Evolutionary conservation across 176 grass and related monocot genomes (phyloP).

Genomic region (Triticum monococcum): DNA sequence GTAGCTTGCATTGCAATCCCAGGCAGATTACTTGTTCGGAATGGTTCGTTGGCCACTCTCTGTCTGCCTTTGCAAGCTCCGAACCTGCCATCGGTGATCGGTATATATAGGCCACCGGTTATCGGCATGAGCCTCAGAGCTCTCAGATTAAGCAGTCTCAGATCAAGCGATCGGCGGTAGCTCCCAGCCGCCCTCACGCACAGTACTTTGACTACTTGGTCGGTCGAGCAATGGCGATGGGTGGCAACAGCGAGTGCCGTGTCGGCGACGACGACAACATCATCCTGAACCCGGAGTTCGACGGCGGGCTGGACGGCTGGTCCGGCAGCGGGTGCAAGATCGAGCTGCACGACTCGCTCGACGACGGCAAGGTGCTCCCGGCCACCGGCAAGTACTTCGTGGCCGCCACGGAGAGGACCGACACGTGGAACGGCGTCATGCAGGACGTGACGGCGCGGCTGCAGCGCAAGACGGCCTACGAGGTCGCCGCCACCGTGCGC

Average conservation of each 20-base stretch:
- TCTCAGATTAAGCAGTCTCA: slow-evolving; percentile 23
- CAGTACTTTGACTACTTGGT: too few species aligned
- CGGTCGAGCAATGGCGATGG: slow-evolving; percentile 21
- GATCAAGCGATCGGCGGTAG: neutral
- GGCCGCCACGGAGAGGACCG: slow-evolving; percentile 61
- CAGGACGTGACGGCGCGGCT: slow-evolving; percentile 75
- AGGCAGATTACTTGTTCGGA: slow-evolving; percentile 31
- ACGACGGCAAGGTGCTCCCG: slow-evolving; percentile 65
- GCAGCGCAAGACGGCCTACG: slow-evolving; percentile 72
- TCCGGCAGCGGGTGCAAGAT: slow-evolving; percentile 81
- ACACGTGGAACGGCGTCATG: slow-evolving; percentile 74
- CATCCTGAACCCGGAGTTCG: slow-evolving; percentile 88
- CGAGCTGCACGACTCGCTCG: slow-evolving; percentile 67
- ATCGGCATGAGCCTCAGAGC: slow-evolving; percentile 15
- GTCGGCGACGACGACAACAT: slow-evolving; percentile 59
- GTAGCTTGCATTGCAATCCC: slow-evolving; percentile 53
- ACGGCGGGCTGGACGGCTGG: slow-evolving; percentile 77
- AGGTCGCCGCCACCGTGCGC: slow-evolving; percentile 56
- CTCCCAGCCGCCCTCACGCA: neutral
- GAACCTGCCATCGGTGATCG: neutral
- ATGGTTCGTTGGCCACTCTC: slow-evolving; percentile 30
- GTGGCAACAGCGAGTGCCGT: neutral
- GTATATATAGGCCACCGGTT: slow-evolving; percentile 38
- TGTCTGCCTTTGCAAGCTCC: neutral
- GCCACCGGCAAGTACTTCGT: slow-evolving; percentile 72